Conservation (phyloP, 2,329 filamentous ascomycete genomes). For the Trichoderma citrinoviride region DNA sequence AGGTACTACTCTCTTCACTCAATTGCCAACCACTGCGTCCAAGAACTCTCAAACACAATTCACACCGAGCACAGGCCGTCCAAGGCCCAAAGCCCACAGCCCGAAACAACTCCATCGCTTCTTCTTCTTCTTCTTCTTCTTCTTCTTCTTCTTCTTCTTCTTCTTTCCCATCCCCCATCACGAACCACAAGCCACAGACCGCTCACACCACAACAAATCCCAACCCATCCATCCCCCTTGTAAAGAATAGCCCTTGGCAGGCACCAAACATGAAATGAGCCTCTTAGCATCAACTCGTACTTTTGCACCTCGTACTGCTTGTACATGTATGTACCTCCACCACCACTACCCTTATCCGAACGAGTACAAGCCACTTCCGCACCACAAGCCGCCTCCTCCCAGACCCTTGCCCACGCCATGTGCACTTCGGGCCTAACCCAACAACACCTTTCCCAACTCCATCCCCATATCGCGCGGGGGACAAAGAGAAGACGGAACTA, state of each 20-base stretch:
- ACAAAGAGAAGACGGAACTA: too few species aligned
- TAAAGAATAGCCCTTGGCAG: too few species aligned
- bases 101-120: background rate
- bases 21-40: background rate
- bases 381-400: too few species aligned
- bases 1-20: too few species aligned
- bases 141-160: background rate
- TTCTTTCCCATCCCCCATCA: background rate
- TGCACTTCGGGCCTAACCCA: constrained; percentile 11
- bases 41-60: background rate
- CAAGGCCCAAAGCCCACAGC: background rate
- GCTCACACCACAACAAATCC: too few species aligned
- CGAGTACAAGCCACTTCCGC: too few species aligned
- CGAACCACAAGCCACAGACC: too few species aligned
- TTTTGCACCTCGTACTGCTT: too few species aligned
- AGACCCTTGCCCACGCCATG: constrained; percentile 12
- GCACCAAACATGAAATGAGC: constrained; percentile 16
- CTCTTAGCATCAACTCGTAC: too few species aligned
- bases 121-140: background rate
- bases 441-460: too few species aligned
- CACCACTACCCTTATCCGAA: too few species aligned
- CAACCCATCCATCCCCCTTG: background rate
- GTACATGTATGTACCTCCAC: too few species aligned
- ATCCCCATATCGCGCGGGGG: constrained; percentile 5
- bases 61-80: background rate